A percentile compares a stretch with the other conserved stretches of the same genome.
Evolutionary conservation across 2,329 filamentous ascomycete genomes (phyloP).

Genomic region (Neonectria punicea): DNA sequence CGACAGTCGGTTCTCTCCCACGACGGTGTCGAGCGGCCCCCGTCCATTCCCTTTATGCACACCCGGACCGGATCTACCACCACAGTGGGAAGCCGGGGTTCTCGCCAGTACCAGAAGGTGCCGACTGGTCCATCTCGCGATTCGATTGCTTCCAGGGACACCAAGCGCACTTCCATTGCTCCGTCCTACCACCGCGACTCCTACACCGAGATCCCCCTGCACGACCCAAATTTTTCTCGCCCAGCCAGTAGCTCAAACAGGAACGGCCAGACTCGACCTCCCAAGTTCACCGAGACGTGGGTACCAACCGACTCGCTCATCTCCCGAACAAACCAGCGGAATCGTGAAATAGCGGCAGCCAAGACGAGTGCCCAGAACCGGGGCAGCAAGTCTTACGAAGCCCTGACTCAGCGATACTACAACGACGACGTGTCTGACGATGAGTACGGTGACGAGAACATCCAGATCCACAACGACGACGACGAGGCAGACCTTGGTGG

Average conservation of each 20-base stretch:
- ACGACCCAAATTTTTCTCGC: slow-evolving; percentile 49
- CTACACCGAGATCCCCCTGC: slow-evolving; percentile 62
- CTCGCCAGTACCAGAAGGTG: slow-evolving; percentile 65
- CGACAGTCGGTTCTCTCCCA: slow-evolving; percentile 57
- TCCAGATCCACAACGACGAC: slow-evolving; percentile 39
- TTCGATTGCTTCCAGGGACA: slow-evolving; percentile 55
- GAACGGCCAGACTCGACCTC: slow-evolving; percentile 49
- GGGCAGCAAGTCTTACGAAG: slow-evolving; percentile 56
- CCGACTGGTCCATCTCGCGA: slow-evolving; percentile 56
- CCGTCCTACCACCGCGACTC: slow-evolving; percentile 52
- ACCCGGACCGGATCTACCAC: slow-evolving; percentile 74
- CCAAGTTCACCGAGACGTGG: slow-evolving; percentile 66
- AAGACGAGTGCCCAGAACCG: slow-evolving; percentile 47
- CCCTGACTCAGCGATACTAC: slow-evolving; percentile 58
- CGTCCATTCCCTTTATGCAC: slow-evolving; percentile 81
- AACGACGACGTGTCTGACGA: slow-evolving; percentile 54
- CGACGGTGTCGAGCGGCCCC: slow-evolving; percentile 59
- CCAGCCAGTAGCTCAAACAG: slow-evolving; percentile 36
- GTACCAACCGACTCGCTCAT: slow-evolving; percentile 64
- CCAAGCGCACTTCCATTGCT: slow-evolving; percentile 59
- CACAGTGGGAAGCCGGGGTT: slow-evolving; percentile 64
- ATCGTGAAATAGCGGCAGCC: slow-evolving; percentile 54
- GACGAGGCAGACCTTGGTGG: slow-evolving; percentile 41
- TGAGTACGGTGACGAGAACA: slow-evolving; percentile 53
- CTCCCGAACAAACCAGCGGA: slow-evolving; percentile 64